phyloP scores from a whole-genome alignment of 208 protist genomes.

The Acanthamoeba castellanii region DNA sequence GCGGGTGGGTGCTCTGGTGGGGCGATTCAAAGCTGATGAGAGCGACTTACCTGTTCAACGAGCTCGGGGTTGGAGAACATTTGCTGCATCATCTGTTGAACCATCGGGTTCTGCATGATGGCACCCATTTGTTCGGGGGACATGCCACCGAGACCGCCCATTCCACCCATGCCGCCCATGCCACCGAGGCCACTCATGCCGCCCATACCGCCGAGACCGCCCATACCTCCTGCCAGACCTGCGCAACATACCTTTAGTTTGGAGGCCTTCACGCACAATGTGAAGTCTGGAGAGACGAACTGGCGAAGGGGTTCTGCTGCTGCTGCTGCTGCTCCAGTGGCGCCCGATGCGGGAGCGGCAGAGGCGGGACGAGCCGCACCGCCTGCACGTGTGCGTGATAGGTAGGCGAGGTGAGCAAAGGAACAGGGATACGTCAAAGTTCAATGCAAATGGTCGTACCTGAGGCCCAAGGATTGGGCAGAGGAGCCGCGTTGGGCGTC shows the following conservation, averaged over 20 bases:
- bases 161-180: constrained; percentile 63
- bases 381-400: not conserved
- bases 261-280: not conserved
- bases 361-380: not conserved
- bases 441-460: not conserved
- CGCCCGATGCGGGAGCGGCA: not conserved
- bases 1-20: not conserved
- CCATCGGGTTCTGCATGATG: constrained; percentile 81
- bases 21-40: not conserved
- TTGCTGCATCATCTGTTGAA: constrained; percentile 79
- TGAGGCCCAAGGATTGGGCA: constrained; percentile 81
- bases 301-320: constrained; percentile 55
- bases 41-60: constrained; percentile 61
- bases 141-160: constrained; percentile 69
- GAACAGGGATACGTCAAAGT: not conserved
- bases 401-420: not conserved
- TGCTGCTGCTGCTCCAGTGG: constrained; percentile 6
- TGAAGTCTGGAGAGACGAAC: not conserved
- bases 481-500: constrained; percentile 77
- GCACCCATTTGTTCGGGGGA: constrained; percentile 43
- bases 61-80: constrained; percentile 81
- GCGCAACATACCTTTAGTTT: not conserved
- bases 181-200: constrained; percentile 65
- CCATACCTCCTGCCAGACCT: not conserved
- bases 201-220: not conserved